Percentiles rank a stretch among this genome's conserved stretches.
phyloP scores from a whole-genome alignment of 2,329 filamentous ascomycete genomes.

The Fusarium tricinctum region DNA sequence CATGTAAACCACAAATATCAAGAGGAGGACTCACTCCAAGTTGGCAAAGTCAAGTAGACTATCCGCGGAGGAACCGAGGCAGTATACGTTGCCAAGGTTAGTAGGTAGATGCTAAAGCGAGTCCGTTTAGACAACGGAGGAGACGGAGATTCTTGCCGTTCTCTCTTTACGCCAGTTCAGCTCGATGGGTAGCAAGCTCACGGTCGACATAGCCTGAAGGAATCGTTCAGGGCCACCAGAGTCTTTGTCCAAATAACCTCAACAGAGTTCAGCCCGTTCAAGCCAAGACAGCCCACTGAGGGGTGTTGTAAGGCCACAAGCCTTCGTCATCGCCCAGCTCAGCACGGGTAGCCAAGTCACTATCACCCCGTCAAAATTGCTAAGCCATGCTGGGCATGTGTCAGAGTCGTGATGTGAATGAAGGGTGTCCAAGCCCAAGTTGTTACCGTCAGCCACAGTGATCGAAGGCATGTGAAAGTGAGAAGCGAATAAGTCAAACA shows the following conservation, averaged over 20 bases:
- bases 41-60: not conserved
- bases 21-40: not conserved
- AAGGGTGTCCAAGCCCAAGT: slow-evolving; percentile 1
- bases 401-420: slow-evolving; percentile 24
- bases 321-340: slow-evolving; percentile 13
- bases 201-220: not conserved
- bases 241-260: slow-evolving; percentile 33
- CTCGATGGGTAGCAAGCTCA: not conserved
- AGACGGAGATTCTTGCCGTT: slow-evolving; percentile 20
- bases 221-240: slow-evolving; percentile 24
- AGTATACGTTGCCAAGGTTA: not conserved
- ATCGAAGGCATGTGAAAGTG: slow-evolving; percentile 15
- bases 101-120: slow-evolving; percentile 6
- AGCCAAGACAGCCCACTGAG: slow-evolving; percentile 29
- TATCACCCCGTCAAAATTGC: slow-evolving; percentile 17
- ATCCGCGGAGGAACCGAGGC: not conserved
- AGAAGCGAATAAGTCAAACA: slow-evolving; percentile 9
- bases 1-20: not conserved
- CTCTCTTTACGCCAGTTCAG: slow-evolving; percentile 5
- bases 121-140: slow-evolving; percentile 14
- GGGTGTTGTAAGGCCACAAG: slow-evolving; percentile 13
- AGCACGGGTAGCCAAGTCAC: slow-evolving; percentile 19
- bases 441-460: slow-evolving; percentile 30
- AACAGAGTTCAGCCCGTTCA: slow-evolving; percentile 1
- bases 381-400: slow-evolving; percentile 40